These are phyloP conservation scores for Mycocalia duriaeana DNA, from an alignment of 1,284 basidiomycete genomes.

Conservation along the genomic window DNA sequence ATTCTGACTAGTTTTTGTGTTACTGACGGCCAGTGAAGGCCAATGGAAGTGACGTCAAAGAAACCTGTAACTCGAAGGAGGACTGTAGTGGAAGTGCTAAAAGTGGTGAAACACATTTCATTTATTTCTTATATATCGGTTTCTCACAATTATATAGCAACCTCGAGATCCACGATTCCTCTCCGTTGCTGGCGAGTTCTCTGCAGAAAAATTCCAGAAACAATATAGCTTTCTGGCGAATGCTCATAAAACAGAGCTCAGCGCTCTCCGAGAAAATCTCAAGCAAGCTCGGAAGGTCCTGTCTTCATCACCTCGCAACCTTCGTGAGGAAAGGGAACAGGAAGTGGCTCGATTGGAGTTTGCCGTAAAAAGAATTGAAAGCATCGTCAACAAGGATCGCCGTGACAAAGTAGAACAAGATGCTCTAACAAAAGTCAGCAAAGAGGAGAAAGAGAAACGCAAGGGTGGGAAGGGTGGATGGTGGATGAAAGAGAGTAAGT, in stretches of 20 bases:
- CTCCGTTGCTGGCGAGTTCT: slow-evolving; percentile 68
- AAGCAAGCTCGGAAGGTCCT: slow-evolving; percentile 69
- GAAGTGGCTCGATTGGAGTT: slow-evolving; percentile 77
- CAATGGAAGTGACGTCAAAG: slow-evolving; percentile 82
- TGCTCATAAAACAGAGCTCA: slow-evolving; percentile 65
- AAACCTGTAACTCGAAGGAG: slow-evolving; percentile 78
- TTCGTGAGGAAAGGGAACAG: slow-evolving; percentile 58
- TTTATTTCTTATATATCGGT: slow-evolving; percentile 1
- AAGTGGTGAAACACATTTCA: slow-evolving; percentile 43
- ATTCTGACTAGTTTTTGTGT: not conserved
- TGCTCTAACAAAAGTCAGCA: slow-evolving; percentile 54
- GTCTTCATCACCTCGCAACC: slow-evolving; percentile 56
- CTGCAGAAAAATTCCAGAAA: slow-evolving; percentile 62
- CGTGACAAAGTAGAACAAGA: slow-evolving; percentile 67
- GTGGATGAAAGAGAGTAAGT: slow-evolving; percentile 80
- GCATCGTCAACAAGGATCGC: slow-evolving; percentile 71
- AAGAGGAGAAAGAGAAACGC: slow-evolving; percentile 72
- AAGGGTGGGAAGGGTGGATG: slow-evolving; percentile 77
- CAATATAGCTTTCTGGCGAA: slow-evolving; percentile 80
- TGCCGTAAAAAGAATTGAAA: slow-evolving; percentile 76
- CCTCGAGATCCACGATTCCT: slow-evolving; percentile 89
- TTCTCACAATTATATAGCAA: slow-evolving; percentile 39
- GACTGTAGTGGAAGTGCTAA: slow-evolving; percentile 69
- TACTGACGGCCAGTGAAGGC: slow-evolving; percentile 41
- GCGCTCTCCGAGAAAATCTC: slow-evolving; percentile 60